Evolutionary conservation across 2,329 filamentous ascomycete species (phyloP).

Genomic region (Furcasterigmium sp.): DNA sequence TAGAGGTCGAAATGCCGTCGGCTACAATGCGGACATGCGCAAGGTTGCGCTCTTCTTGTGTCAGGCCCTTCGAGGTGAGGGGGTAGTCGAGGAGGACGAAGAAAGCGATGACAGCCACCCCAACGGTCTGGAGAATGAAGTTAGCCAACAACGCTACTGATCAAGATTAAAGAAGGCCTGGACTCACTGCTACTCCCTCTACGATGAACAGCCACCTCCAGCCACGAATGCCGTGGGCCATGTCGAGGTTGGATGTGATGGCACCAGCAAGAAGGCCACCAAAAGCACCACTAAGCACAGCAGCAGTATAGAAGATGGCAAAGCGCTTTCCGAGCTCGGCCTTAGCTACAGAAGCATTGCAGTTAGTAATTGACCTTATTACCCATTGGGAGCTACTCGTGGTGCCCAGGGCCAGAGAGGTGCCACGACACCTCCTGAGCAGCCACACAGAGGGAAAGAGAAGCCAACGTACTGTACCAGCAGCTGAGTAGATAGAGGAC

Average conservation of each 20-base stretch:
- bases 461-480: conserved; percentile 41
- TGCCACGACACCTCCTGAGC: too few relatives aligned
- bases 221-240: conserved; percentile 37
- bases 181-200: conserved; percentile 59
- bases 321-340: conserved; percentile 49
- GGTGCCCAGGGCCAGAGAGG: too few relatives aligned
- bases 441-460: too few relatives aligned
- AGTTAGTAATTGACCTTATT: too few relatives aligned
- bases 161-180: too few relatives aligned
- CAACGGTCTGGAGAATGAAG: too few relatives aligned
- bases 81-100: conserved; percentile 70
- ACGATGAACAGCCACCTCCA: conserved; percentile 51
- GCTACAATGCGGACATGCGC: conserved; percentile 41
- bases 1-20: conserved; percentile 29
- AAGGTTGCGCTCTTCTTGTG: conserved; percentile 52
- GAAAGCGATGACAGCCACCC: conserved; percentile 57
- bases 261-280: conserved; percentile 44
- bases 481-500: conserved; percentile 47
- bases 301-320: conserved; percentile 51
- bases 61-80: conserved; percentile 54
- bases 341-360: background rate
- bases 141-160: too few relatives aligned
- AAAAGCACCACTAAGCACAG: conserved; percentile 47
- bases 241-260: conserved; percentile 37
- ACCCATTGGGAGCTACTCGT: too few relatives aligned